These are phyloP conservation scores for Amyloporia xantha DNA, from an alignment of 768 basidiomycete species.

Conservation along the genomic window DNA sequence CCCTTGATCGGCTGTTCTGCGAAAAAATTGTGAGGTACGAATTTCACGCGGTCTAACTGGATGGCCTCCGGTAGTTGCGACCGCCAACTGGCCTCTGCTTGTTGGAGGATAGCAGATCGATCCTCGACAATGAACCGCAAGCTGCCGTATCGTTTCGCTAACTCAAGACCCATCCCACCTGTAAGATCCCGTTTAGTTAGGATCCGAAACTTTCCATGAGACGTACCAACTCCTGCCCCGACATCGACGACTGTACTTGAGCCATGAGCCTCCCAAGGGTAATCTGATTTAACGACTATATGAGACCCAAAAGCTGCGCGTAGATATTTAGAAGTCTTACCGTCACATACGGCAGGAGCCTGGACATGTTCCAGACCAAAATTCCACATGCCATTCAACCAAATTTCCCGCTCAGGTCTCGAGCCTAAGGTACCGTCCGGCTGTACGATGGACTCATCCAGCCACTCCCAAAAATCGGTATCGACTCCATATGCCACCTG, in stretches of 20 bases:
- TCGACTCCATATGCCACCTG: constrained; percentile 3
- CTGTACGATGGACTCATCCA: constrained; percentile 1
- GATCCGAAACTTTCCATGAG: neutral
- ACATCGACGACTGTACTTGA: constrained; percentile 11
- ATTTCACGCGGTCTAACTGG: neutral
- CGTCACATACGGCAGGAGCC: constrained; percentile 4
- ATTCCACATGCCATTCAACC: neutral
- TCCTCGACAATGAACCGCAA: constrained; percentile 17
- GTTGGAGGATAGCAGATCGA: constrained; percentile 7
- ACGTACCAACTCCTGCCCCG: constrained; percentile 10
- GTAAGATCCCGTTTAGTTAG: neutral
- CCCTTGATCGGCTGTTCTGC: constrained; percentile 11
- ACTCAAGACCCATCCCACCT: constrained; percentile 11
- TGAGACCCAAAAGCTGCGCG: neutral
- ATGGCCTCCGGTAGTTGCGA: constrained; percentile 4
- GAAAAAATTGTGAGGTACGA: constrained; percentile 14
- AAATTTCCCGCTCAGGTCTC: constrained; percentile 6
- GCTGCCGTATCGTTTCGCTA: constrained; percentile 12
- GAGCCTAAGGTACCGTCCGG: constrained; percentile 6
- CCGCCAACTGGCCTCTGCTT: constrained; percentile 8
- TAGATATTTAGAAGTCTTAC: neutral
- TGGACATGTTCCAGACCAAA: constrained; percentile 5
- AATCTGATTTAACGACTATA: constrained; percentile 5
- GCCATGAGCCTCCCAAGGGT: constrained; percentile 8
- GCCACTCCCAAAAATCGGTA: constrained; percentile 6